Percentiles rank a stretch among this genome's conserved stretches.
Evolutionary conservation across 306 rosid genomes (phyloP).

Genomic region (Vigna mungo): DNA sequence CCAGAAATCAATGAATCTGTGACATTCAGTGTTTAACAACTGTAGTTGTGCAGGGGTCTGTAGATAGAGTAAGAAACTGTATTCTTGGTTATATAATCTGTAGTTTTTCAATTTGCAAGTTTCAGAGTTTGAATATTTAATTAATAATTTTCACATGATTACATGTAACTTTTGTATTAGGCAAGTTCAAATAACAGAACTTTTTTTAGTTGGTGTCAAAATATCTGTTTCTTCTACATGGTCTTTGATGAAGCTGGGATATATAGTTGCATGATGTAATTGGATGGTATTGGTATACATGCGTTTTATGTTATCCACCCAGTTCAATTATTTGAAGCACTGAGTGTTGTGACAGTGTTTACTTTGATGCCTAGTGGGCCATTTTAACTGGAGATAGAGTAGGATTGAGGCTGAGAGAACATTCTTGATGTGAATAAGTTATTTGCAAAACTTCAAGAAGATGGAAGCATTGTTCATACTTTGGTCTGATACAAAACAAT

Average conservation of each 20-base stretch:
- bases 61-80: not conserved
- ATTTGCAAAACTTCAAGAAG: conserved; percentile 26
- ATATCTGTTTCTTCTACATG: not conserved
- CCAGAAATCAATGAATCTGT: conserved; percentile 39
- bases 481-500: conserved; percentile 9
- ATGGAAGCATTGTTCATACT: conserved; percentile 27
- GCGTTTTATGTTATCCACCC: conserved; percentile 19
- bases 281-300: conserved; percentile 26
- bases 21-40: conserved; percentile 36
- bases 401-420: conserved; percentile 24
- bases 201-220: not conserved
- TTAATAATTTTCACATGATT: too few relatives aligned
- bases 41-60: not conserved
- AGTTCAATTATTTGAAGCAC: conserved; percentile 39
- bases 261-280: conserved; percentile 32
- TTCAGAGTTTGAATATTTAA: conserved; percentile 1
- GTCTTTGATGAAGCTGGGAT: not conserved
- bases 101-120: not conserved
- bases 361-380: conserved; percentile 43
- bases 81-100: not conserved
- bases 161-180: too few relatives aligned
- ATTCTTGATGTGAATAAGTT: conserved; percentile 28
- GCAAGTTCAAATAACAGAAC: too few relatives aligned
- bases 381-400: conserved; percentile 30
- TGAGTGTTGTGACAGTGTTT: conserved; percentile 12